Base-by-base conservation (phyloP, 768 basidiomycete genomes). In the Rhizopogon salebrosus region DNA sequence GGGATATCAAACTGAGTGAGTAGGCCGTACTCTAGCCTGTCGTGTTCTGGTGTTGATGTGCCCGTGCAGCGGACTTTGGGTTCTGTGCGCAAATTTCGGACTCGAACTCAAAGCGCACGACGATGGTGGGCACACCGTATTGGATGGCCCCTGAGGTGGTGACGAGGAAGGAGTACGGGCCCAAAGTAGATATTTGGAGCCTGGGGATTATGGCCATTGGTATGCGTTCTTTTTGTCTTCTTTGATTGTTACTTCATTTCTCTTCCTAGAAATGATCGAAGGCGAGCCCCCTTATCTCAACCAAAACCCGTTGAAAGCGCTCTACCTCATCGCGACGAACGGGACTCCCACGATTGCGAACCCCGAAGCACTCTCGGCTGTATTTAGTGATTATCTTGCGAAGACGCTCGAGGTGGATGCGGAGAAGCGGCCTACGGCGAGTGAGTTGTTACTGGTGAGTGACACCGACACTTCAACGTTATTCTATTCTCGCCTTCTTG, bases 81-180 rank as follows among this genome's bases (percentile, higher is more conserved):
- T 98, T 97, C 77, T 97, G 94, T 57, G 95, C 95, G 3, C 94
- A 97, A 70, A 90, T 97, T 52, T 92, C 93, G 20, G 90, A 93
- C 60, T 79, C 84, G 8, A 84, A 88, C 57, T 84, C 92, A 3
- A 97, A 97, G 72, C 85, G 95, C 24, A 95, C 94, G 34, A 97
- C 95, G 34, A 98, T 98, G 95, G 94, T 98, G 46, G 95, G 95
- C 2, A 97, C 95, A 1, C 95, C 95, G 1, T 98, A 98, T 68
- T 98, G 95, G 95, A 97, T 98, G 95, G 95, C 95, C 0, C 95
- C 95, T 0, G 95, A 98, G 67, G 95, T 98, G 43, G 95, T 97
- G 58, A 98, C 94, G 23, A 84, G 94, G 51, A 97, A 97, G 69
- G 95, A 97, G 71, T 97, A 97, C 67, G 95, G 95, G 0, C 90